These are phyloP conservation scores for Aquilaria sinensis DNA, from an alignment of 345 rosid genomes.

Conservation along the genomic window DNA sequence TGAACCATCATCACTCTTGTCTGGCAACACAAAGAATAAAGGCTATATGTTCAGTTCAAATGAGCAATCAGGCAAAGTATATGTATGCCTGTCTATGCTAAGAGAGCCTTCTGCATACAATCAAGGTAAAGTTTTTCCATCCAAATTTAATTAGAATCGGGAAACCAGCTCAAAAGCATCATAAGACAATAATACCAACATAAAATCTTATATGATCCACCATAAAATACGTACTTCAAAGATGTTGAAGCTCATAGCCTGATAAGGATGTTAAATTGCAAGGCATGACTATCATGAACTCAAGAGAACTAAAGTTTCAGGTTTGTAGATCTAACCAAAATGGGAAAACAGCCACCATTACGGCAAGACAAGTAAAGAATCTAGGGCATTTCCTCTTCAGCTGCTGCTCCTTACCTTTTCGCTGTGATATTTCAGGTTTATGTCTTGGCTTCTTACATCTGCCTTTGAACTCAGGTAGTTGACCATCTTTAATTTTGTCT, in stretches of 20 bases:
- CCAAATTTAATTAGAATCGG: no score
- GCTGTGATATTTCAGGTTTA: conserved; percentile 26
- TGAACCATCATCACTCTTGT: conserved; percentile 9
- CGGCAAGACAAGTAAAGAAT: neutral
- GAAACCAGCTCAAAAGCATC: no score
- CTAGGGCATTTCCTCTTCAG: conserved; percentile 6
- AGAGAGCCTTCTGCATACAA: conserved; percentile 4
- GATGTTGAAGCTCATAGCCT: neutral
- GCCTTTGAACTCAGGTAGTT: conserved; percentile 38
- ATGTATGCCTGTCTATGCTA: neutral
- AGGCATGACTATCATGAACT: no score
- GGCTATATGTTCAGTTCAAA: conserved; percentile 3
- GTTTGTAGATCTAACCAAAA: conserved; percentile 3
- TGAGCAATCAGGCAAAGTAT: conserved; percentile 9
- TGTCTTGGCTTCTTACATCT: conserved; percentile 50
- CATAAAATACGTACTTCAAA: neutral
- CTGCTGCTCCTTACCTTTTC: conserved; percentile 37
- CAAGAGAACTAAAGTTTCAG: neutral
- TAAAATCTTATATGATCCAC: no score
- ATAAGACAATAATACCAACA: no score
- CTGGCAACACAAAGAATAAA: conserved; percentile 19
- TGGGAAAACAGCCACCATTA: neutral
- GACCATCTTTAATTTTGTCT: conserved; percentile 32
- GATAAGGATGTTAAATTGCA: neutral
- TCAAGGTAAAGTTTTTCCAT: conserved; percentile 5